A percentile compares a stretch with the other conserved stretches of the same genome.
Evolutionary conservation across 305 asterid species (phyloP).

Genomic region (Ajuga reptans): DNA sequence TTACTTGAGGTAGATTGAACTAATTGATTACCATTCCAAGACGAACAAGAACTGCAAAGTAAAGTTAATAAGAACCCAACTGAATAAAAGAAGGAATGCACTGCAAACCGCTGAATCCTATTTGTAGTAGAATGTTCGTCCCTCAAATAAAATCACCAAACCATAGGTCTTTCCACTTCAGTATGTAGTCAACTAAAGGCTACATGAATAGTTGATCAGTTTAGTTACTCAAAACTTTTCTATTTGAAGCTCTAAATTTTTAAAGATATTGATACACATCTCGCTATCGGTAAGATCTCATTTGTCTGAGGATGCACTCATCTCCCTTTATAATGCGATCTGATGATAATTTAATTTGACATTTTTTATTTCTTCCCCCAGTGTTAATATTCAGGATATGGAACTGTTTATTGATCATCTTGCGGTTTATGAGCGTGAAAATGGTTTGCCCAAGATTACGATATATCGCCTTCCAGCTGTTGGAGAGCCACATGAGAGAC

Average conservation of each 20-base stretch:
- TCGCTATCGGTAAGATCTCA: not conserved
- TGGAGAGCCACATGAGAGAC: slow-evolving; percentile 62
- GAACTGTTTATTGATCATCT: slow-evolving; percentile 67
- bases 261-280: slow-evolving; percentile 4
- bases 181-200: not conserved
- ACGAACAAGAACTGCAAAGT: too few species aligned
- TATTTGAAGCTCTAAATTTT: slow-evolving; percentile 1
- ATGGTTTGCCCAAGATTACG: slow-evolving; percentile 66
- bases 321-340: not conserved
- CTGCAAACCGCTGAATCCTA: not conserved
- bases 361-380: slow-evolving; percentile 34
- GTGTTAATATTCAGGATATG: slow-evolving; percentile 74
- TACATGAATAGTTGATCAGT: slow-evolving; percentile 12
- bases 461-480: slow-evolving; percentile 59
- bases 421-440: slow-evolving; percentile 74
- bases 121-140: slow-evolving; percentile 6
- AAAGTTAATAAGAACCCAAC: not conserved
- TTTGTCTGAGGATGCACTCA: not conserved
- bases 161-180: slow-evolving; percentile 1
- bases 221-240: slow-evolving; percentile 14
- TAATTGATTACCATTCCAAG: not conserved
- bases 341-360: slow-evolving; percentile 16
- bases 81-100: not conserved
- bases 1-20: not conserved
- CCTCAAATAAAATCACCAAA: not conserved